Percentiles rank a stretch among this genome's conserved stretches.
These are phyloP conservation scores for Aspergillus hiratsukae DNA, from an alignment of 2,329 filamentous ascomycete genomes.

Conservation along the genomic window DNA sequence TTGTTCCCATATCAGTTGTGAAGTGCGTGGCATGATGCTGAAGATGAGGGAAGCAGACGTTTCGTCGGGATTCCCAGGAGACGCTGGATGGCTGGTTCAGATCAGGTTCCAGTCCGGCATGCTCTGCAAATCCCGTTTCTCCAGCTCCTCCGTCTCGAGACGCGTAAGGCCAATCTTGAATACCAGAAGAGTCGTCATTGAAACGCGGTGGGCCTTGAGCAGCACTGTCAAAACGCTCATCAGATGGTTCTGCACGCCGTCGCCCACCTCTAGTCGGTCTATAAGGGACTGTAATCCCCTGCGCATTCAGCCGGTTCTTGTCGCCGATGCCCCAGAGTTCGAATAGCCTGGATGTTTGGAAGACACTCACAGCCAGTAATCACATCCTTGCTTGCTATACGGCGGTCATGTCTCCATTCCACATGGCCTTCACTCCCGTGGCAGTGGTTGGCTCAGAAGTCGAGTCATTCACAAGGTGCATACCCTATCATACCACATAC, in stretches of 20 bases:
- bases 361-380: slow-evolving; percentile 40
- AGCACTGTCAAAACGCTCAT: background rate
- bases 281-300: slow-evolving; percentile 39
- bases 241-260: slow-evolving; percentile 24
- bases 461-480: too few relatives aligned
- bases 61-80: background rate
- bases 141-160: background rate
- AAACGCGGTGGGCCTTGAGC: background rate
- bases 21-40: background rate
- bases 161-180: too few relatives aligned
- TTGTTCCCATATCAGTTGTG: too few relatives aligned
- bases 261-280: slow-evolving; percentile 47
- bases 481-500: too few relatives aligned
- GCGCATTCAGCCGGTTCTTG: slow-evolving; percentile 29
- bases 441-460: background rate
- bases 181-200: background rate
- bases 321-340: slow-evolving; percentile 48
- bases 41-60: background rate
- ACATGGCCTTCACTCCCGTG: background rate
- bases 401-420: background rate
- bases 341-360: slow-evolving; percentile 43
- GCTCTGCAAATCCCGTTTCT: background rate
- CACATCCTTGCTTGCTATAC: slow-evolving; percentile 31
- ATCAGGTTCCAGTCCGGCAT: background rate
- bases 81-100: background rate